These are phyloP conservation scores for Hevea brasiliensis DNA, from an alignment of 345 rosid species.

Conservation along the genomic window DNA sequence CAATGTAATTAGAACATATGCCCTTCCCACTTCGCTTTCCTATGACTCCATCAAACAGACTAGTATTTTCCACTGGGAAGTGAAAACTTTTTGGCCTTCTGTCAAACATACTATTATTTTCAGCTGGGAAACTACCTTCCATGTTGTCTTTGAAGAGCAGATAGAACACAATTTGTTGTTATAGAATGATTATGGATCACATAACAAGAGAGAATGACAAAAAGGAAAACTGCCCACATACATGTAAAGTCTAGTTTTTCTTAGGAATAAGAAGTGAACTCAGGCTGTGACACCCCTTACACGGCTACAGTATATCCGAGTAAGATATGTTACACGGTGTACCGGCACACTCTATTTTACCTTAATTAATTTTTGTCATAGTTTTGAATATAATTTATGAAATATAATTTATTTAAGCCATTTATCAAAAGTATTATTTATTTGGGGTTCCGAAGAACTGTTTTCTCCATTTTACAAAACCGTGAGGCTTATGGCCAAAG, in stretches of 20 bases:
- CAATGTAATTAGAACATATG: background rate
- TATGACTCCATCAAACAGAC: background rate
- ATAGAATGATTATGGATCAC: background rate
- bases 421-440: too few relatives aligned
- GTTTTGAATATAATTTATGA: too few relatives aligned
- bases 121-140: background rate
- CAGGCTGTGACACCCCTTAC: too few relatives aligned
- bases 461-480: too few relatives aligned
- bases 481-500: too few relatives aligned
- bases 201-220: background rate
- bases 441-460: too few relatives aligned
- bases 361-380: too few relatives aligned
- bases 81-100: background rate
- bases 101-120: too few relatives aligned
- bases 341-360: too few relatives aligned
- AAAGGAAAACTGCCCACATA: background rate
- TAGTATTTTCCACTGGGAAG: background rate
- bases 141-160: background rate
- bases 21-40: background rate
- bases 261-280: background rate
- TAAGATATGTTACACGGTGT: too few relatives aligned
- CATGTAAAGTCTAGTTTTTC: background rate
- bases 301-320: too few relatives aligned
- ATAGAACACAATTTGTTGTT: background rate
- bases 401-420: too few relatives aligned